A percentile compares a stretch with the other conserved stretches of the same genome.
phyloP scores from a whole-genome alignment of 2,329 filamentous ascomycete species.

The Cryphonectria naterciae region DNA sequence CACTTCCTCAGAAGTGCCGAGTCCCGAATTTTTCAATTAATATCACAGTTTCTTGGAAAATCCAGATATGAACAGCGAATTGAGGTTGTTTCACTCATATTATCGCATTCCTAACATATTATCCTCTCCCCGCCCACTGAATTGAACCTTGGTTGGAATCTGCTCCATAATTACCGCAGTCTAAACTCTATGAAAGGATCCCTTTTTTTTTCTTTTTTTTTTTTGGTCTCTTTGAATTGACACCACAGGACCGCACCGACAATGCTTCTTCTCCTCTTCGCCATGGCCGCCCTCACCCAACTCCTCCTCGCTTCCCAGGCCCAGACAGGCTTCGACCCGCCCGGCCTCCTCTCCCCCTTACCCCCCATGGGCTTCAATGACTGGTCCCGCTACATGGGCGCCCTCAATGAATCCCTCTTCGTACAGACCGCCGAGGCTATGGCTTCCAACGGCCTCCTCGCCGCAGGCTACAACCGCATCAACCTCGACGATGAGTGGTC shows the following conservation, averaged over 20 bases:
- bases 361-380: conserved; percentile 59
- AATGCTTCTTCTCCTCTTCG: conserved; percentile 11
- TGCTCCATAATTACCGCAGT: not conserved
- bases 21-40: not conserved
- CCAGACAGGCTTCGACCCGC: conserved; percentile 23
- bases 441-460: conserved; percentile 44
- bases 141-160: not conserved
- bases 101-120: not conserved
- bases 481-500: conserved; percentile 54
- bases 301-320: conserved; percentile 20
- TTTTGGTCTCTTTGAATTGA: not conserved
- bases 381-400: conserved; percentile 53
- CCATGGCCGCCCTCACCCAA: conserved; percentile 20
- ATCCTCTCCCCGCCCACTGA: not conserved
- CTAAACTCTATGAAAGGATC: not conserved
- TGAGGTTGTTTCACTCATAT: not conserved
- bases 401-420: conserved; percentile 53
- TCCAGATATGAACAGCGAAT: not conserved
- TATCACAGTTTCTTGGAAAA: not conserved
- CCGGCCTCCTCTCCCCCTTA: conserved; percentile 34
- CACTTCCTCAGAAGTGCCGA: not conserved
- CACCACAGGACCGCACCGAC: not conserved
- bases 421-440: conserved; percentile 51
- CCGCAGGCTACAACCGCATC: conserved; percentile 39
- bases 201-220: not conserved